These are phyloP conservation scores for Ophiostoma sp. DNA, from an alignment of 2,329 filamentous ascomycete genomes.

Conservation along the genomic window DNA sequence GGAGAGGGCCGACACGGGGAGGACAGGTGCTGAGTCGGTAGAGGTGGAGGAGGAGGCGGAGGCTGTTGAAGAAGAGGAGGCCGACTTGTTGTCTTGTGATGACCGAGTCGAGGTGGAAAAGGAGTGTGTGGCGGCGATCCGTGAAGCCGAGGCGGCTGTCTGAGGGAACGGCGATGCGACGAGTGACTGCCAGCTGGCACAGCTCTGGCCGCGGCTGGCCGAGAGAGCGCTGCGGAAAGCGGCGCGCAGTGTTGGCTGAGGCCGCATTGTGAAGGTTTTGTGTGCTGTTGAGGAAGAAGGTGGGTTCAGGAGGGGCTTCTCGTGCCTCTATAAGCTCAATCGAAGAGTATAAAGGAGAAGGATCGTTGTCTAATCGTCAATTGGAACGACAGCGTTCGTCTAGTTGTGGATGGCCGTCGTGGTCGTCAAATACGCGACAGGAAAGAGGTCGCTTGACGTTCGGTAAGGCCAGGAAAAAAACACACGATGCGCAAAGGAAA, in stretches of 20 bases:
- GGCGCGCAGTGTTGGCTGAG: slow-evolving; percentile 17
- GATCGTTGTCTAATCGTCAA: not conserved
- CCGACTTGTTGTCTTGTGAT: not conserved
- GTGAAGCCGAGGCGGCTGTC: not conserved
- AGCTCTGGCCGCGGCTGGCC: not conserved
- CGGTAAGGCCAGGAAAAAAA: not conserved
- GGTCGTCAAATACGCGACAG: not conserved
- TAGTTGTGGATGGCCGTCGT: not conserved
- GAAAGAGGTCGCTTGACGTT: not conserved
- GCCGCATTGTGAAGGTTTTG: slow-evolving; percentile 17
- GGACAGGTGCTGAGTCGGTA: not conserved
- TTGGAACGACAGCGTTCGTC: no score
- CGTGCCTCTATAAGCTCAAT: not conserved
- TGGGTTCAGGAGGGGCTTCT: not conserved
- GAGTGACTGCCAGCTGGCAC: not conserved
- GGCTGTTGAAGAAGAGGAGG: not conserved
- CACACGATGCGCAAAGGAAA: slow-evolving; percentile 11
- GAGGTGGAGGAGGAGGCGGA: not conserved
- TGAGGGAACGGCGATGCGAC: not conserved
- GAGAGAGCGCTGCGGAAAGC: slow-evolving; percentile 14
- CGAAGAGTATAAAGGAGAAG: not conserved
- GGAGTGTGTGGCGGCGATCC: not conserved
- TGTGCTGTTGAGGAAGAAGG: not conserved
- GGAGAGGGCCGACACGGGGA: slow-evolving; percentile 16
- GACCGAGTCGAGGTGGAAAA: slow-evolving; percentile 11